Percentiles rank a stretch among this genome's conserved stretches.
Conservation (phyloP, 805 yeast species). For the Nakazawaea ishiwadae region DNA sequence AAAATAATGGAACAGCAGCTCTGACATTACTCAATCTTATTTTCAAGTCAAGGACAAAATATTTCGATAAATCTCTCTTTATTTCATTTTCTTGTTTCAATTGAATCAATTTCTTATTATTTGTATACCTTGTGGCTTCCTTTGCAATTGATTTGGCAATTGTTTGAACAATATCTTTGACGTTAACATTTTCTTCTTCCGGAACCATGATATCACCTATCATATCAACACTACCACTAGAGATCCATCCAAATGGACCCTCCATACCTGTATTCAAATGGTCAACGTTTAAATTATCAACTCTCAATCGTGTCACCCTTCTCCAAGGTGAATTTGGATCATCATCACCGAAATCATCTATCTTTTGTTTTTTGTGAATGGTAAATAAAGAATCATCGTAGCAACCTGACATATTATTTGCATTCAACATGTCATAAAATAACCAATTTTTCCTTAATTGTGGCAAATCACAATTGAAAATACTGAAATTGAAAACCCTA, state of each 20-base stretch:
- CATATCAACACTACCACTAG: slow-evolving; percentile 88
- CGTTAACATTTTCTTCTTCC: slow-evolving; percentile 42
- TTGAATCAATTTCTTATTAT: slow-evolving; percentile 19
- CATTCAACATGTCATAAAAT: slow-evolving; percentile 79
- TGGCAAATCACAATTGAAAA: slow-evolving; percentile 82
- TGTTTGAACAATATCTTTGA: slow-evolving; percentile 43
- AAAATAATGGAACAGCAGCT: slow-evolving; percentile 83
- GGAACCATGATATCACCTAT: slow-evolving; percentile 87
- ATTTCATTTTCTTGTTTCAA: slow-evolving; percentile 18
- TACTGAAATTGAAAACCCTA: slow-evolving; percentile 79
- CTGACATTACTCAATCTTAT: slow-evolving; percentile 79
- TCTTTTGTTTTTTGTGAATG: slow-evolving; percentile 70
- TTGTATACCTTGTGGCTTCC: slow-evolving; percentile 37
- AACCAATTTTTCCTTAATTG: slow-evolving; percentile 89
- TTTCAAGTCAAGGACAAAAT: slow-evolving; percentile 74
- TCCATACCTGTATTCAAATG: slow-evolving; percentile 85
- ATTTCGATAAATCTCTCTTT: slow-evolving; percentile 38
- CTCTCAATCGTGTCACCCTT: slow-evolving; percentile 70
- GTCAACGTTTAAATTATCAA: slow-evolving; percentile 81
- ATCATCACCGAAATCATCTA: slow-evolving; percentile 38
- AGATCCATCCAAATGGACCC: slow-evolving; percentile 98
- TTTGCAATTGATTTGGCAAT: slow-evolving; percentile 43
- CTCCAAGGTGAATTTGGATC: slow-evolving; percentile 36
- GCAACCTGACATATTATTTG: slow-evolving; percentile 81
- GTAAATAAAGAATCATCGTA: slow-evolving; percentile 93